phyloP scores from a whole-genome alignment of 768 basidiomycete genomes.

The Lyophyllum semitale region DNA sequence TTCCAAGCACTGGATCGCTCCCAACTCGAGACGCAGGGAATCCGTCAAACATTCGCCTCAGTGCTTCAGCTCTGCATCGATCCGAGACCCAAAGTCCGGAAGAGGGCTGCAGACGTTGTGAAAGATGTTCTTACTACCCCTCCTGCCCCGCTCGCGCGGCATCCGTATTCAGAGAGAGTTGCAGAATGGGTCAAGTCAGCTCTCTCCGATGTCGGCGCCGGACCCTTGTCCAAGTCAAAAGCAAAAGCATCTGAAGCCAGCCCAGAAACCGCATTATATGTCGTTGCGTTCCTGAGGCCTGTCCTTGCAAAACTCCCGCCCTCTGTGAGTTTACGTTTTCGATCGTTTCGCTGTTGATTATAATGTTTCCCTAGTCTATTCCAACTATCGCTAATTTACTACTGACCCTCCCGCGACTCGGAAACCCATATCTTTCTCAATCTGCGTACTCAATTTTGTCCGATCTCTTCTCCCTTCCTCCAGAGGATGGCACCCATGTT shows the following conservation, averaged over 20 bases:
- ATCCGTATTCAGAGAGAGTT: constrained; percentile 85
- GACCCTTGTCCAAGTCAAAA: constrained; percentile 63
- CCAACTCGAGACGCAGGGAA: constrained; percentile 64
- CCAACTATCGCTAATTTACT: constrained; percentile 70
- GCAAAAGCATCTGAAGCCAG: constrained; percentile 56
- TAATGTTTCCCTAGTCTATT: constrained; percentile 54
- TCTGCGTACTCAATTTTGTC: constrained; percentile 86
- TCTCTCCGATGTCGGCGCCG: constrained; percentile 64
- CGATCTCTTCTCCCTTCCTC: constrained; percentile 65
- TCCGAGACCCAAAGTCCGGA: constrained; percentile 91
- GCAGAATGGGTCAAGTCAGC: constrained; percentile 76
- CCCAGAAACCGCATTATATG: constrained; percentile 75
- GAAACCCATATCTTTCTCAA: constrained; percentile 87
- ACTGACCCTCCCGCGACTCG: constrained; percentile 81
- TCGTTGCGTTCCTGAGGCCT: constrained; percentile 73
- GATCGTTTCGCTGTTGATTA: constrained; percentile 5
- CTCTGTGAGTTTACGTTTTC: constrained; percentile 53
- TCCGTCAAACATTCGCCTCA: constrained; percentile 84
- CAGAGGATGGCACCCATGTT: constrained; percentile 50
- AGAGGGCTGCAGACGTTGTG: constrained; percentile 84
- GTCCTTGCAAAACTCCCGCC: constrained; percentile 61
- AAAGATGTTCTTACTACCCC: constrained; percentile 75
- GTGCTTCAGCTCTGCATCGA: constrained; percentile 84
- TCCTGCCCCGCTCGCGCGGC: constrained; percentile 71
- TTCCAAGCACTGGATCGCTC: constrained; percentile 71